A percentile compares a stretch with the other conserved stretches of the same genome.
These are phyloP conservation scores for Colletotrichum lupini DNA, from an alignment of 2,329 filamentous ascomycete species.

Conservation along the genomic window DNA sequence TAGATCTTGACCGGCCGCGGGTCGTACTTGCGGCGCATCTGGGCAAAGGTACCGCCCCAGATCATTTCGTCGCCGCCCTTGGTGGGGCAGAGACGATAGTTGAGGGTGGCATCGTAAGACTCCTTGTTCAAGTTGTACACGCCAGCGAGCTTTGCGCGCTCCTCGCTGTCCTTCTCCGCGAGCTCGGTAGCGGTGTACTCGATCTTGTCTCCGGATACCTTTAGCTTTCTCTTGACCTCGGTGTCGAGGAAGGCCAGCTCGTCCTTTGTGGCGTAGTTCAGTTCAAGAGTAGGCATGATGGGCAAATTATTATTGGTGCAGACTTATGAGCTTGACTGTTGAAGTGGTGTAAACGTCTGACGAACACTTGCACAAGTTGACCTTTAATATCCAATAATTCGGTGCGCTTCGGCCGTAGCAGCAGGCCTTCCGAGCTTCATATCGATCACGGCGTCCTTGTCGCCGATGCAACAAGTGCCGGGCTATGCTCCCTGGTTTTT, in stretches of 20 bases:
- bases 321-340: not conserved
- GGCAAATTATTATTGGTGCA: not conserved
- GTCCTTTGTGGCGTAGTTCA: constrained; percentile 14
- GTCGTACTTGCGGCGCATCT: constrained; percentile 24
- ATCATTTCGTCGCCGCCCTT: constrained; percentile 23
- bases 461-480: not conserved
- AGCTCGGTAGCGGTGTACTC: constrained; percentile 4
- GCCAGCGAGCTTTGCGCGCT: constrained; percentile 11
- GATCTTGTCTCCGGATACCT: not conserved
- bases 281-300: constrained; percentile 22
- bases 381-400: not conserved
- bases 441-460: not conserved
- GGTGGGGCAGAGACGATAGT: constrained; percentile 13
- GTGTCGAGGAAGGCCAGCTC: constrained; percentile 24
- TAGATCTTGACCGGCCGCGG: not conserved
- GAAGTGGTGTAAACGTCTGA: not conserved
- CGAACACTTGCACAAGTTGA: not conserved
- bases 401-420: no score
- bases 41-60: constrained; percentile 22
- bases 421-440: no score
- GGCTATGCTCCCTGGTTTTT: not conserved
- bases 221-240: not conserved
- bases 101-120: not conserved
- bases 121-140: not conserved
- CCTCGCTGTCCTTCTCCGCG: not conserved